These are phyloP conservation scores for Meira miltonrushii DNA, from an alignment of 1,284 basidiomycete genomes.

Conservation along the genomic window DNA sequence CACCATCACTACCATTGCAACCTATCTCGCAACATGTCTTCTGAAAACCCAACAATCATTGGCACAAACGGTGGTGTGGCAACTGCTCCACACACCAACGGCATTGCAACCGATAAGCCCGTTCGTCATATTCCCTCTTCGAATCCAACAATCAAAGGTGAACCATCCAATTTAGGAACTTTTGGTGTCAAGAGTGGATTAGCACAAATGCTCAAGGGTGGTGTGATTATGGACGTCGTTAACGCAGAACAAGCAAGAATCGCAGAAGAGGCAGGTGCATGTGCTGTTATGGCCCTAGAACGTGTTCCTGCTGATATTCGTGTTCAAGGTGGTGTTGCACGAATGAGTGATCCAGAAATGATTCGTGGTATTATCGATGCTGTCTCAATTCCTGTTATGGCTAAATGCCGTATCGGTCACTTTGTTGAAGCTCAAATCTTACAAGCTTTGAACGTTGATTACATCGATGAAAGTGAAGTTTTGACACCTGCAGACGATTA, in stretches of 20 bases:
- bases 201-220: slow-evolving; percentile 55
- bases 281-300: slow-evolving; percentile 85
- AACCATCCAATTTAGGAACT: slow-evolving; percentile 67
- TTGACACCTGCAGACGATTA: slow-evolving; percentile 78
- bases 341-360: slow-evolving; percentile 73
- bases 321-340: slow-evolving; percentile 49
- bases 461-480: slow-evolving; percentile 91
- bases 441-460: slow-evolving; percentile 81
- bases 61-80: slow-evolving; percentile 18
- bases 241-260: slow-evolving; percentile 85
- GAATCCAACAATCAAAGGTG: slow-evolving; percentile 50
- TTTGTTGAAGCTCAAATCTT: slow-evolving; percentile 73
- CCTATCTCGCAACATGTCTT: slow-evolving; percentile 33
- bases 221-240: slow-evolving; percentile 57
- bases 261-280: slow-evolving; percentile 94
- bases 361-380: slow-evolving; percentile 87
- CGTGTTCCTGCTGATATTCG: slow-evolving; percentile 89
- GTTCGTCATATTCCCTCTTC: neutral
- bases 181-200: slow-evolving; percentile 78
- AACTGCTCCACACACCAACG: slow-evolving; percentile 13
- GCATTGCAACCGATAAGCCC: slow-evolving; percentile 31
- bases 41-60: slow-evolving; percentile 52
- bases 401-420: slow-evolving; percentile 92
- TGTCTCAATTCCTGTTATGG: slow-evolving; percentile 52
- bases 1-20: too few relatives aligned